A percentile compares a stretch with the other conserved stretches of the same genome.
phyloP scores from a whole-genome alignment of 768 basidiomycete genomes.

The Rhizopogon sp. region DNA sequence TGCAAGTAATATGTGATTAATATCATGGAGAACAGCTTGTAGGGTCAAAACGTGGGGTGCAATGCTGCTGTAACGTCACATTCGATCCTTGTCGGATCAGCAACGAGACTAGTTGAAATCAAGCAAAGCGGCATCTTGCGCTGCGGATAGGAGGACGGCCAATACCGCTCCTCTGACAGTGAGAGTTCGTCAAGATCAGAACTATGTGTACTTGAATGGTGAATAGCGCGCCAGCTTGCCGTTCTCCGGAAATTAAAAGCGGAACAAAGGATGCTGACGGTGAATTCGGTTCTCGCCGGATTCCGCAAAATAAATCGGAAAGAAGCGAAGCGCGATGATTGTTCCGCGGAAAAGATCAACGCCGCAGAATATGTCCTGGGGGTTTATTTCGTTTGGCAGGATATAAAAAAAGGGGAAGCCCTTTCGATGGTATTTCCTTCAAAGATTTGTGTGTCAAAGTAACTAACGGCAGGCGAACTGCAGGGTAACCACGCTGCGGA shows the following conservation, averaged over 20 bases:
- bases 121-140: too few species aligned
- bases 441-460: neutral
- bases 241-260: neutral
- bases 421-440: neutral
- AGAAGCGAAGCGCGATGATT: neutral
- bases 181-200: too few species aligned
- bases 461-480: neutral
- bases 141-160: too few species aligned
- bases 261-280: neutral
- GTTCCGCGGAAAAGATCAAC: neutral
- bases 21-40: too few species aligned
- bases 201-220: neutral
- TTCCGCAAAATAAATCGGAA: neutral
- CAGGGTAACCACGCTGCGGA: neutral
- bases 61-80: too few species aligned
- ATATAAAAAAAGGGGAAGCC: neutral
- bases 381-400: neutral
- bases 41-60: too few species aligned
- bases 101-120: too few species aligned
- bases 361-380: neutral
- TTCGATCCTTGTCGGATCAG: too few species aligned
- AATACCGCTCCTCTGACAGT: too few species aligned
- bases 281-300: constrained; percentile 1
- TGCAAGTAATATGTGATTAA: neutral
- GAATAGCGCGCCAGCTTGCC: neutral